Evolutionary conservation across 1,284 basidiomycete genomes (phyloP).

Genomic region (Cryptococcus sp.): DNA sequence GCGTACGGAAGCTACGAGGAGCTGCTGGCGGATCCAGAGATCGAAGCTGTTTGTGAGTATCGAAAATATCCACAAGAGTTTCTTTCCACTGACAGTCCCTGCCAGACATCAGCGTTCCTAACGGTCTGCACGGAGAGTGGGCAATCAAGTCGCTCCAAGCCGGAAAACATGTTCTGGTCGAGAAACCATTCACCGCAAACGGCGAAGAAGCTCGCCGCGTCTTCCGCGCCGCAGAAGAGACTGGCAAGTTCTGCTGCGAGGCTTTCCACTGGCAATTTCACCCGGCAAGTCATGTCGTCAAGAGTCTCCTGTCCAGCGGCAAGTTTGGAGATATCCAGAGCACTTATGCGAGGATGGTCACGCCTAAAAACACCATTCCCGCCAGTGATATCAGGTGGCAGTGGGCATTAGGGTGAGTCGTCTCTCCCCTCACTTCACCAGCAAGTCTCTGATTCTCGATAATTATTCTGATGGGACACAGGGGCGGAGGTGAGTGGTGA

Average conservation of each 20-base stretch:
- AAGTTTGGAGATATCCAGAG: slow-evolving; percentile 12
- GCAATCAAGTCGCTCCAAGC: slow-evolving; percentile 14
- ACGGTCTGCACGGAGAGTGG: slow-evolving; percentile 12
- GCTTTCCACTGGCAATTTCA: slow-evolving; percentile 15
- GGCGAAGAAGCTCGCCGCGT: slow-evolving; percentile 8
- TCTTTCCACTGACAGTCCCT: background rate
- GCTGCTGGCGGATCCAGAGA: slow-evolving; percentile 10
- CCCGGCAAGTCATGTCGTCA: slow-evolving; percentile 11
- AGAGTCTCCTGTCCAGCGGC: slow-evolving; percentile 10
- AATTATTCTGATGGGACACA: background rate
- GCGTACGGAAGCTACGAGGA: slow-evolving; percentile 14
- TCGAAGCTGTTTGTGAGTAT: slow-evolving; percentile 10
- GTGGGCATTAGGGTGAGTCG: slow-evolving; percentile 9
- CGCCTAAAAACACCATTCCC: slow-evolving; percentile 10
- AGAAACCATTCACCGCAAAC: slow-evolving; percentile 12
- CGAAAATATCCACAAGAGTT: background rate
- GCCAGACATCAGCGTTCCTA: slow-evolving; percentile 6
- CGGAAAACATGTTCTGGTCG: slow-evolving; percentile 10
- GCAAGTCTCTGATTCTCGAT: background rate
- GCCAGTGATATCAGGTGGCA: slow-evolving; percentile 11
- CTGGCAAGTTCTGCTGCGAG: slow-evolving; percentile 2
- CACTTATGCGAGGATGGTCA: slow-evolving; percentile 11
- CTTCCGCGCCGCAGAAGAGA: slow-evolving; percentile 3
- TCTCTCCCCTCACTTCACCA: background rate
- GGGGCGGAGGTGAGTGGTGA: slow-evolving; percentile 6